phyloP scores from a whole-genome alignment of 768 basidiomycete species.

The Kwoniella europaea region DNA sequence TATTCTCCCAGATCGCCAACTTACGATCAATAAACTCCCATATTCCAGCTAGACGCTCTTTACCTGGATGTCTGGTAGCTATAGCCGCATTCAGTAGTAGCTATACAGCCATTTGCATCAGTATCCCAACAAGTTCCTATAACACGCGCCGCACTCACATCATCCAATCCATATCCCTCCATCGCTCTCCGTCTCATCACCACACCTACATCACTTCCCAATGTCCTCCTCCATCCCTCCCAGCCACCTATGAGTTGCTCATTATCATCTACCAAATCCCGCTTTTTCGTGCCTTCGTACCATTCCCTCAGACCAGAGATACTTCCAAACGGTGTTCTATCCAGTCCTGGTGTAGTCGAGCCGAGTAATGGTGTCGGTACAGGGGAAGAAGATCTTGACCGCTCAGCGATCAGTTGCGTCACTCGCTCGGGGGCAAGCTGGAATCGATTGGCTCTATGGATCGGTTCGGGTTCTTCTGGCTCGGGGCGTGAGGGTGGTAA shows the following conservation, averaged over 20 bases:
- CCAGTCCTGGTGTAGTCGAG: background rate
- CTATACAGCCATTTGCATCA: slow-evolving; percentile 19
- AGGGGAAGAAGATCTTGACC: slow-evolving; percentile 24
- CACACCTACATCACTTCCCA: slow-evolving; percentile 46
- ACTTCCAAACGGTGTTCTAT: slow-evolving; percentile 10
- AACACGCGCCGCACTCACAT: slow-evolving; percentile 39
- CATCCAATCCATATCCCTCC: slow-evolving; percentile 51
- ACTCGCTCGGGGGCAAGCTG: slow-evolving; percentile 37
- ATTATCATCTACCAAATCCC: slow-evolving; percentile 25
- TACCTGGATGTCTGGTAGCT: slow-evolving; percentile 42
- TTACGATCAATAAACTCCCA: slow-evolving; percentile 54
- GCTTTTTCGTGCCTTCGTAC: slow-evolving; percentile 19
- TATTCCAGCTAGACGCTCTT: slow-evolving; percentile 39
- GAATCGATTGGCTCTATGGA: slow-evolving; percentile 36
- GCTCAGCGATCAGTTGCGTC: slow-evolving; percentile 22
- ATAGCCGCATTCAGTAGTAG: slow-evolving; percentile 49
- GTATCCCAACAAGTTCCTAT: slow-evolving; percentile 12
- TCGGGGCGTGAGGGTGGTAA: background rate
- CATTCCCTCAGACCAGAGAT: slow-evolving; percentile 18
- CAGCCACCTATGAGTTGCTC: slow-evolving; percentile 30
- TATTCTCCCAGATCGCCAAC: background rate
- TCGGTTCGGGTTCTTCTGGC: slow-evolving; percentile 8
- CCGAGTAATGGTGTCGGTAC: slow-evolving; percentile 9
- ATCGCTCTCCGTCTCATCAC: slow-evolving; percentile 51
- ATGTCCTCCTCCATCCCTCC: slow-evolving; percentile 25